Base-by-base conservation (phyloP, 208 protist species). In the Vickermania ingenoplastis region DNA sequence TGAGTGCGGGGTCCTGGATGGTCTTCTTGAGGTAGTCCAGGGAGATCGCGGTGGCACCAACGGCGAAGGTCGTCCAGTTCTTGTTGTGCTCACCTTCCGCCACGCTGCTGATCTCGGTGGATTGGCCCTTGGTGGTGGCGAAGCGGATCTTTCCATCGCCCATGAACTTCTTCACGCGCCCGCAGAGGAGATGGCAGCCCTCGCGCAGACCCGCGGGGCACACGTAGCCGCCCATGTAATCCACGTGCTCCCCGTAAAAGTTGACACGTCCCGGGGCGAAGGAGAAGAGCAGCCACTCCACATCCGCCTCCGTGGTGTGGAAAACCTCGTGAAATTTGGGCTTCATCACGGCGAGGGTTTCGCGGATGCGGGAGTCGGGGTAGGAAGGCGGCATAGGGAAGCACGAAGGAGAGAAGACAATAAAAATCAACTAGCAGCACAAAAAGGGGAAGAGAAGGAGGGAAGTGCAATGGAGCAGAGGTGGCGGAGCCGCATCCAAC, bases 241-340 rank as follows among this genome's bases (percentile, higher is more conserved):
- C 84, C n/a, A 79, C 77, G 68, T 95, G 81, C 70, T 95, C 82
- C 22, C 82, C 84, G 59, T 89, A 89, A 58, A 91, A 73, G 71
- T 92, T 92, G 21, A 95, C 83, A 23, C 89, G 67, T 22, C 85
- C 83, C 0, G 85, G 85, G 52, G 81, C 76, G 29, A 81, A 73
- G 41, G 74, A 72, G 63, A 85, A 79, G 53, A 79, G 58, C 29
- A 76, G 63, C 79, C 65, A 79, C 60, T 76, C 65, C n/a, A 85
- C 71, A 36, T 77, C 68, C 24, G 24, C 56, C n/a, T 69, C 71
- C 21, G 51, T 59, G 24, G 23, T 49, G 49, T 79, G 71, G 57
- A 79, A 85, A 28, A 75, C 60, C 57, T 79, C 71, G 22, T 77
- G n/a, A 58, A 85, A 79, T 55, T 77, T 81, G 41, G 65, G 71